Base-by-base conservation (phyloP, 441 rosid species). In the Manihot esculenta region DNA sequence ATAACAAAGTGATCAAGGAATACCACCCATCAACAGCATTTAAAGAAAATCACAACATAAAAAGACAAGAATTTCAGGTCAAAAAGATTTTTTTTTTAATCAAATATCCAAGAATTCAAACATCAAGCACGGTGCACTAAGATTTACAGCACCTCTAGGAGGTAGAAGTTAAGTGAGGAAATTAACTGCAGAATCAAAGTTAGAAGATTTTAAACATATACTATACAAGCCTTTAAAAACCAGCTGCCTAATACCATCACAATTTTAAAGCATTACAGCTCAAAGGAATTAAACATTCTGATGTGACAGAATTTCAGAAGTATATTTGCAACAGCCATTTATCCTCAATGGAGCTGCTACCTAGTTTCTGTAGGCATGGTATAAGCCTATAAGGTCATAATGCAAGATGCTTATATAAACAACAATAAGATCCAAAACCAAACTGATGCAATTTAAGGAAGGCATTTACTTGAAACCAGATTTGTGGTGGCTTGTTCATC, bases 41-140 rank as follows among this genome's bases (percentile, higher is more conserved):
- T 38, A 17, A 15, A 30, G 24, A 26, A 50, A 33, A 26, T 30
- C 33, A 21, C 30, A 38, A 35, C 15, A 38, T 17, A 24, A 10
- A 48, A 59, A 49, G 71, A 12, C 20, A 33, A 50, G 33, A 48
- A 60, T 33, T 44, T 26, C 23, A 72, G 57, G 41, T 35, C 62
- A 51, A 18, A 62, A 47, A 51, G 26, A 51, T 5, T 50, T 51
- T 24, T 66, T 47, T 66, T 53, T n/a, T n/a, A 30, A 20, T 60
- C 45, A 60, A 33, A 18, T 35, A 9, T 60, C 44, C 45, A 60
- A 30, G 6, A 10, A 47, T 48, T 17, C 33, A 48, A 26, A 18
- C 21, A 35, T 53, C 33, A 35, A 23, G 33, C 14, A 63, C 14
- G 50, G 53, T n/a, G 9, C 27, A 35, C 47, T 35, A 2, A 35